A percentile compares a stretch with the other conserved stretches of the same genome.
Evolutionary conservation across 1,284 basidiomycete genomes (phyloP).

Genomic region (Ceratobasidium sp.): DNA sequence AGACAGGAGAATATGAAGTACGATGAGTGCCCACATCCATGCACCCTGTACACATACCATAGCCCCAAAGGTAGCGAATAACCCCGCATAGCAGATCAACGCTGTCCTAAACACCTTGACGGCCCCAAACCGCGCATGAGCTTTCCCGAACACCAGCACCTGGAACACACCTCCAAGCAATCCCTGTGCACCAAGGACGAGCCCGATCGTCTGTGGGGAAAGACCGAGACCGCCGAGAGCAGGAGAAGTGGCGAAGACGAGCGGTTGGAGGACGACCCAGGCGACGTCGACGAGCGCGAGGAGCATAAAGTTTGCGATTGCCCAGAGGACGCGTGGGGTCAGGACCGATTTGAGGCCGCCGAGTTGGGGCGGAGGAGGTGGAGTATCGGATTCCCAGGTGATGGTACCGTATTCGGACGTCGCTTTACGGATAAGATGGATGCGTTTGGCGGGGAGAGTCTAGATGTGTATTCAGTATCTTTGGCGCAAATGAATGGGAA

Average conservation of each 20-base stretch:
- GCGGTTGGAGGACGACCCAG: slow-evolving; percentile 40
- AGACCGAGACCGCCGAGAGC: slow-evolving; percentile 41
- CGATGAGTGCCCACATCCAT: slow-evolving; percentile 29
- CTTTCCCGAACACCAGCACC: not conserved
- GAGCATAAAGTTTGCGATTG: slow-evolving; percentile 42
- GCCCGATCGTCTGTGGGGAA: slow-evolving; percentile 40
- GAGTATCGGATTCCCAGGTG: slow-evolving; percentile 26
- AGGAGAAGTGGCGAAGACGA: slow-evolving; percentile 44
- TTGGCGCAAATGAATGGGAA: too few species aligned
- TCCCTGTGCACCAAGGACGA: slow-evolving; percentile 39
- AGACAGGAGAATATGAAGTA: slow-evolving; percentile 6
- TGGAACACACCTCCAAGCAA: slow-evolving; percentile 36
- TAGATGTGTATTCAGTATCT: not conserved
- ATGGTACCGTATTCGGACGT: slow-evolving; percentile 33
- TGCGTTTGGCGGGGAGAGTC: slow-evolving; percentile 33
- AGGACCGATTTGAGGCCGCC: slow-evolving; percentile 22
- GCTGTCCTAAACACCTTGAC: slow-evolving; percentile 17
- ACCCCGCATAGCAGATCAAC: slow-evolving; percentile 14
- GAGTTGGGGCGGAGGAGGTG: not conserved
- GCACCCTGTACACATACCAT: slow-evolving; percentile 2
- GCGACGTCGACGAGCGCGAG: slow-evolving; percentile 47
- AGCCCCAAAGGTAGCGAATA: slow-evolving; percentile 7
- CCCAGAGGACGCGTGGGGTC: slow-evolving; percentile 37
- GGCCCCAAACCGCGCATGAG: slow-evolving; percentile 38
- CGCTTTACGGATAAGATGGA: slow-evolving; percentile 36